Percentiles rank a stretch among this genome's conserved stretches.
Conservation (phyloP, 306 rosid species). For the Albizia julibrissin region DNA sequence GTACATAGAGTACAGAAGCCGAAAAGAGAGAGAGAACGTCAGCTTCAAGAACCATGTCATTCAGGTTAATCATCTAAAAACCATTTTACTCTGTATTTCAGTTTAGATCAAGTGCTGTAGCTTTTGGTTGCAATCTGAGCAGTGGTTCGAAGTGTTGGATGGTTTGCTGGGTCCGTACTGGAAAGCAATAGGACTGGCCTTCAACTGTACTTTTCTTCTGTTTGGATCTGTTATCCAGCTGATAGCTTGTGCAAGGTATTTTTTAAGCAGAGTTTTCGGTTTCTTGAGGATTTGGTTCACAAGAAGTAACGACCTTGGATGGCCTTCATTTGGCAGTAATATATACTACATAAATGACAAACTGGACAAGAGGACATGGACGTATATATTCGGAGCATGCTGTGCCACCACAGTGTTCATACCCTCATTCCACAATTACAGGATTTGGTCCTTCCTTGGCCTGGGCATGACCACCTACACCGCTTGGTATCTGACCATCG, state of each 20-base stretch:
- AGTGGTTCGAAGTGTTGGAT: conserved; percentile 93
- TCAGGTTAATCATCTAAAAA: conserved; percentile 50
- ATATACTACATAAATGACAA: conserved; percentile 80
- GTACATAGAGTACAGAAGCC: conserved; percentile 75
- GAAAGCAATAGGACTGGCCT: conserved; percentile 81
- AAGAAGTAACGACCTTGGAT: background rate
- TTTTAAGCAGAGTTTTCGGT: background rate
- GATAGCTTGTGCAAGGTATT: conserved; percentile 87
- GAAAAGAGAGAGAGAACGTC: conserved; percentile 78
- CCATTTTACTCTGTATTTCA: background rate
- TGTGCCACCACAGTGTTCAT: conserved; percentile 93
- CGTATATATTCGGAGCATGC: conserved; percentile 87
- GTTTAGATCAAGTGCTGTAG: background rate
- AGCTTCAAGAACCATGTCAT: conserved; percentile 90
- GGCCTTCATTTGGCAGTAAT: conserved; percentile 47
- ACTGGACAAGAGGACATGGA: conserved; percentile 90
- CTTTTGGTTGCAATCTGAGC: conserved; percentile 3
- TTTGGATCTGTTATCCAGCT: conserved; percentile 93
- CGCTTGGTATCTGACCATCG: conserved; percentile 90
- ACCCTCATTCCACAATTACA: conserved; percentile 87
- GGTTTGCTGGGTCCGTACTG: conserved; percentile 87
- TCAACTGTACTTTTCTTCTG: conserved; percentile 90
- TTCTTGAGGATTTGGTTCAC: background rate
- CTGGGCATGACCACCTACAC: conserved; percentile 95
- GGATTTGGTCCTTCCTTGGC: conserved; percentile 91